phyloP scores from a whole-genome alignment of 148 eudicot species.

The Spergularia bocconei region DNA sequence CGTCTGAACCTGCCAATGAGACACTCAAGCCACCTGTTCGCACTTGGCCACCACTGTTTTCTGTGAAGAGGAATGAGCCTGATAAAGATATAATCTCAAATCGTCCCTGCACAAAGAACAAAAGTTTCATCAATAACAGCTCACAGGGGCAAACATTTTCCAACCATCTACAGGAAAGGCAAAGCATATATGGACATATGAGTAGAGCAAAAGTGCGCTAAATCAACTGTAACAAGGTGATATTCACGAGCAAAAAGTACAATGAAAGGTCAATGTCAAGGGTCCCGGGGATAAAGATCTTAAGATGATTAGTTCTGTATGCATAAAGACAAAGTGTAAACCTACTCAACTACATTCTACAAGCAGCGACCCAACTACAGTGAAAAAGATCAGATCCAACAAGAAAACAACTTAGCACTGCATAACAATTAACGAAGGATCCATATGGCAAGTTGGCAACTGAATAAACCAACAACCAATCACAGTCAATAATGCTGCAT shows the following conservation, averaged over 20 bases:
- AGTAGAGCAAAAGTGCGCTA: background rate
- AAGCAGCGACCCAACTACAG: too few species aligned
- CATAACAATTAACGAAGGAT: too few species aligned
- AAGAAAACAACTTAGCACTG: too few species aligned
- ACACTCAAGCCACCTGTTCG: constrained; percentile 70
- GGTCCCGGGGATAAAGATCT: too few species aligned
- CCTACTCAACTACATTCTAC: too few species aligned
- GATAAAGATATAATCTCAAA: constrained; percentile 86
- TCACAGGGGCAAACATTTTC: background rate
- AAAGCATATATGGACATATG: background rate
- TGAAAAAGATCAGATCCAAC: too few species aligned
- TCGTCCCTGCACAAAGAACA: constrained; percentile 61
- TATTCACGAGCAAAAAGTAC: background rate
- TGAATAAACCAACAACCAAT: too few species aligned
- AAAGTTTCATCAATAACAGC: background rate
- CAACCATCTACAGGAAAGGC: background rate
- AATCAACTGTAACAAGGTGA: background rate
- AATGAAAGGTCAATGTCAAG: background rate
- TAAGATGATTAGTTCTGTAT: too few species aligned
- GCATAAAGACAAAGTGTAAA: too few species aligned
- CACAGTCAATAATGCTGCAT: too few species aligned
- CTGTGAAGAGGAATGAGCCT: constrained; percentile 70
- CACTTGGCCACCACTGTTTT: constrained; percentile 51
- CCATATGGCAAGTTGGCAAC: too few species aligned
- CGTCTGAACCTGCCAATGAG: constrained; percentile 83